Base-by-base conservation (phyloP, 1,284 basidiomycete genomes). In the Pseudozyma tsukubaensis region DNA sequence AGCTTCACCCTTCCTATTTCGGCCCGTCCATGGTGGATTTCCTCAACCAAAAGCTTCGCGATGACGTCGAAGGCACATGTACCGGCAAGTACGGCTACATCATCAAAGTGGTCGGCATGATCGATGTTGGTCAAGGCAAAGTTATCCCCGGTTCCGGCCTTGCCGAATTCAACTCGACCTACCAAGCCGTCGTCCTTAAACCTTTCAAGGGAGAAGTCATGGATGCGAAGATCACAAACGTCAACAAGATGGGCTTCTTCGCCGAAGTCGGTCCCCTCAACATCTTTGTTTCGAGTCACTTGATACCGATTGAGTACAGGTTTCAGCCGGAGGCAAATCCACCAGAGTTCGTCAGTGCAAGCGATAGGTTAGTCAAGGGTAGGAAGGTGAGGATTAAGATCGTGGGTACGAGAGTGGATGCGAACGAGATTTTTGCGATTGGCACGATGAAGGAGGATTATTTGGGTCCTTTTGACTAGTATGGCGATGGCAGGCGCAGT, bases 171-270 rank as follows among this genome's bases (percentile, higher is more conserved):
- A 77, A 77, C 47, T 75, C 62, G 24, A 77, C 70, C 40, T 84
- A 84, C 55, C 76, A 81, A 51, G 83, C 83, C 2, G 77, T 84
- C 16, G 83, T 84, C 8, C 62, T 84, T 35, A 83, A 82, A 65
- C 83, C 83, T 36, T 99, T 98, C 89, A 97, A 98, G 86, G 95
- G 95, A 21, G 96, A 99, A 85, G 96, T 98, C 6, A 93, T 99
- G 39, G 97, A 99, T 85, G 96, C 94, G 1, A 91, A 95, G 9
- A 96, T 99, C 29, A 92, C 92, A 76, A 95, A 94, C 75, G 97
- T 99, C 43, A 97, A 92, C 86, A 97, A 98, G 94, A 97, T 97
- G 94, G 95, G 95, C 7, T 97, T 98, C 87, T 97, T 98, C 77
- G 94, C 94, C 52, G 93, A 96, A 75, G 94, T 96, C 54, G 97